Evolutionary conservation across 1,139 yeast genomes (phyloP).

Genomic region (Geotrichum klebahnii): DNA sequence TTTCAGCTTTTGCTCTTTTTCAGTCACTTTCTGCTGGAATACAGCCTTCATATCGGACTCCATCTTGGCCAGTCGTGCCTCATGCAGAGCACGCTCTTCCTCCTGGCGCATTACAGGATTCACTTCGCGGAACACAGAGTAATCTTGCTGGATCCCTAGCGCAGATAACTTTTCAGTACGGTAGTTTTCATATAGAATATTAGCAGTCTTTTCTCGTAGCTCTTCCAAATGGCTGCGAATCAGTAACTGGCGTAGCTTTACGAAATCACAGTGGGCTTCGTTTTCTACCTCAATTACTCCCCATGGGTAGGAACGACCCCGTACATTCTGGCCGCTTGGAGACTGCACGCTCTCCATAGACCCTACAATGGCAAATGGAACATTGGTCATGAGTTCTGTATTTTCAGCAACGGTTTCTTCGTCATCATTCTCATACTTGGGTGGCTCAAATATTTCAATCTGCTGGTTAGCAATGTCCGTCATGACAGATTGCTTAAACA

Average conservation of each 20-base stretch:
- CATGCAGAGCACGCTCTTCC: slow-evolving; percentile 90
- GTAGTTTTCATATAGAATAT: slow-evolving; percentile 77
- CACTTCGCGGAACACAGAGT: slow-evolving; percentile 84
- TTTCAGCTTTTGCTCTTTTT: slow-evolving; percentile 95
- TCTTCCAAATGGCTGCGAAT: slow-evolving; percentile 91
- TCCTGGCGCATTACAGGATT: slow-evolving; percentile 91
- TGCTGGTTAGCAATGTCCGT: slow-evolving; percentile 73
- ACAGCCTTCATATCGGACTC: slow-evolving; percentile 96
- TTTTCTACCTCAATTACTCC: slow-evolving; percentile 95
- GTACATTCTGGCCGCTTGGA: slow-evolving; percentile 62
- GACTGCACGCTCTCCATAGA: slow-evolving; percentile 73
- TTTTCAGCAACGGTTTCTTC: slow-evolving; percentile 68
- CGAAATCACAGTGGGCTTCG: slow-evolving; percentile 90
- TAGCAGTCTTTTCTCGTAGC: slow-evolving; percentile 79
- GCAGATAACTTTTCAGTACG: slow-evolving; percentile 74
- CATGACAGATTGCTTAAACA: slow-evolving; percentile 65
- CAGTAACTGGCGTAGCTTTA: slow-evolving; percentile 81
- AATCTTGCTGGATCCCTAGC: slow-evolving; percentile 92
- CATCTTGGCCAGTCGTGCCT: slow-evolving; percentile 88
- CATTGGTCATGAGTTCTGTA: slow-evolving; percentile 46
- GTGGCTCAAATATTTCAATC: slow-evolving; percentile 77
- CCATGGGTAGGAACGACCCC: slow-evolving; percentile 98
- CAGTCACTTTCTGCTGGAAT: slow-evolving; percentile 93
- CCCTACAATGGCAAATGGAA: slow-evolving; percentile 92
- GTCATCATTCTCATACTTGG: slow-evolving; percentile 76